Percentiles rank a stretch among this genome's conserved stretches.
Evolutionary conservation across 805 yeast genomes (phyloP).

Genomic region (Ogataea methylovora): DNA sequence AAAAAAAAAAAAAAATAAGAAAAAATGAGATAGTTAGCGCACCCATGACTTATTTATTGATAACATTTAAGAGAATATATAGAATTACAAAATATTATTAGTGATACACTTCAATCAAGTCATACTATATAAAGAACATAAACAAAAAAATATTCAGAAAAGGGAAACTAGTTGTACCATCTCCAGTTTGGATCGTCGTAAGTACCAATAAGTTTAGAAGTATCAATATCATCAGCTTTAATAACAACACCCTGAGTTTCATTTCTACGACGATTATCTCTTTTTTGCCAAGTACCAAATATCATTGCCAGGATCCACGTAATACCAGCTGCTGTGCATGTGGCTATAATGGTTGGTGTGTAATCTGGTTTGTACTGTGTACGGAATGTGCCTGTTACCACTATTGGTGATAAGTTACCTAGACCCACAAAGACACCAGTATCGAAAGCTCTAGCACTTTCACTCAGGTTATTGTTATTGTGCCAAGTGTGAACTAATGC

Average conservation of each 20-base stretch:
- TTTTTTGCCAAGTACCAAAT: slow-evolving; percentile 10
- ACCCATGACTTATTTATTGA: too few relatives aligned
- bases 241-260: slow-evolving; percentile 5
- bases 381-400: slow-evolving; percentile 26
- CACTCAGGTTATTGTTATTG: slow-evolving; percentile 10
- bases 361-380: slow-evolving; percentile 27
- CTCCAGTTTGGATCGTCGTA: slow-evolving; percentile 11
- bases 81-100: too few relatives aligned
- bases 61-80: too few relatives aligned
- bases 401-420: slow-evolving; percentile 27
- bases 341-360: slow-evolving; percentile 18
- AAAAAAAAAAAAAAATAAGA: too few relatives aligned
- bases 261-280: slow-evolving; percentile 7
- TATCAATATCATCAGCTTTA: slow-evolving; percentile 7
- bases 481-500: slow-evolving; percentile 15
- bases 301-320: slow-evolving; percentile 6
- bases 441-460: slow-evolving; percentile 9
- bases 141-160: too few relatives aligned
- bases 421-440: slow-evolving; percentile 20
- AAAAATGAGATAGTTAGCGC: too few relatives aligned
- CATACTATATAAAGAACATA: too few relatives aligned
- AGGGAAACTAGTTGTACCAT: too few relatives aligned
- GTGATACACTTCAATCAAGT: too few relatives aligned
- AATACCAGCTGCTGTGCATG: slow-evolving; percentile 9
- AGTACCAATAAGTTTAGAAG: slow-evolving; percentile 7